A percentile compares a stretch with the other conserved stretches of the same genome.
These are phyloP conservation scores for Boletus sensibilis DNA, from an alignment of 768 basidiomycete species.

Conservation along the genomic window DNA sequence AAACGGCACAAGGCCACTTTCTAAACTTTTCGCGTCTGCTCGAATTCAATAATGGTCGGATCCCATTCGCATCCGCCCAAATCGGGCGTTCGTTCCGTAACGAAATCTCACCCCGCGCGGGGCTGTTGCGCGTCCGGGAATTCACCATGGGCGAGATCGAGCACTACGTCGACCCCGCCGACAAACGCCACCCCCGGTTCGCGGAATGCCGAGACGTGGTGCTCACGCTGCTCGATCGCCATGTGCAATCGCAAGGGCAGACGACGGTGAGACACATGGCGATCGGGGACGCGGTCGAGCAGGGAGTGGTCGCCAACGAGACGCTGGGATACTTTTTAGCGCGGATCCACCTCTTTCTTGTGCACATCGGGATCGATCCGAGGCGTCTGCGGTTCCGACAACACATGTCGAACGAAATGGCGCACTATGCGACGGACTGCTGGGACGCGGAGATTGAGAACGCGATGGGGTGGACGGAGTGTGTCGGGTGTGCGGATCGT, in stretches of 20 bases:
- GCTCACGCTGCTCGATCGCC: conserved; percentile 75
- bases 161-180: conserved; percentile 93
- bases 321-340: conserved; percentile 97
- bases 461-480: conserved; percentile 89
- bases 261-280: conserved; percentile 63
- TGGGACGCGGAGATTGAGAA: conserved; percentile 99
- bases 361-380: conserved; percentile 89
- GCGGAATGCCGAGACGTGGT: conserved; percentile 71
- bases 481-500: conserved; percentile 97
- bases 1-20: conserved; percentile 98
- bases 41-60: conserved; percentile 95
- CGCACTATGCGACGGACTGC: conserved; percentile 97
- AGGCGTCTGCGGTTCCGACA: conserved; percentile 87
- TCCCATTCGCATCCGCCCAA: conserved; percentile 97
- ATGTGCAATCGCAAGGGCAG: conserved; percentile 76
- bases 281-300: conserved; percentile 85
- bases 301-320: conserved; percentile 90
- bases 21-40: conserved; percentile 96
- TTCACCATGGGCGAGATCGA: conserved; percentile 99
- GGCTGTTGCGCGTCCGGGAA: conserved; percentile 94
- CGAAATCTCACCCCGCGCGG: conserved; percentile 96
- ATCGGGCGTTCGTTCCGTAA: conserved; percentile 96
- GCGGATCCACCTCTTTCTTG: conserved; percentile 84
- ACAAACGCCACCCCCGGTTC: conserved; percentile 89
- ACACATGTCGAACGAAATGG: conserved; percentile 99